Evolutionary conservation across 345 rosid genomes (phyloP).

Genomic region (Populus tremula): DNA sequence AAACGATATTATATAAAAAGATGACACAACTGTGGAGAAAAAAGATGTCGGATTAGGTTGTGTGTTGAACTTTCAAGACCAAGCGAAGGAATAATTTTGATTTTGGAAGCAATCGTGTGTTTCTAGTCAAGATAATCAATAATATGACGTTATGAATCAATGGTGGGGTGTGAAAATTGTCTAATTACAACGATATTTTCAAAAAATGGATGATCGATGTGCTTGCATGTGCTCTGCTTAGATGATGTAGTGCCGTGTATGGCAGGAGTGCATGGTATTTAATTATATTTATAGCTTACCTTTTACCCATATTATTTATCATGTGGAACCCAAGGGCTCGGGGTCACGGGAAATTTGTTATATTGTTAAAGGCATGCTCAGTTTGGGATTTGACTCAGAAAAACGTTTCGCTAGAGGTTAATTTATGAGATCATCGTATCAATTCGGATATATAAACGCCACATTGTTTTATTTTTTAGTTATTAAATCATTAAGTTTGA

Average conservation of each 20-base stretch:
- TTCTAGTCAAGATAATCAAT: background rate
- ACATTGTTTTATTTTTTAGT: too few relatives aligned
- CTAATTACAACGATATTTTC: background rate
- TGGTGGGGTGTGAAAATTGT: background rate
- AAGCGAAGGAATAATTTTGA: background rate
- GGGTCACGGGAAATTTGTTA: background rate
- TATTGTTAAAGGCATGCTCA: background rate
- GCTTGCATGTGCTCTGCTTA: too few relatives aligned
- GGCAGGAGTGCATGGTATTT: background rate
- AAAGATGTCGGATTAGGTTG: background rate
- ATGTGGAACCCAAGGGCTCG: background rate
- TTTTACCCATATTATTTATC: too few relatives aligned
- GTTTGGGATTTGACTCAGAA: too few relatives aligned
- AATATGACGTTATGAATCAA: background rate
- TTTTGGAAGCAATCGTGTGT: background rate
- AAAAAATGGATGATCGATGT: background rate
- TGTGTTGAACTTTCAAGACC: background rate
- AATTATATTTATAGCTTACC: background rate
- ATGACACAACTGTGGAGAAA: background rate
- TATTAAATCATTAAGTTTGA: too few relatives aligned
- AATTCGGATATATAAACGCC: too few relatives aligned
- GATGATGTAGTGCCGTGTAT: conserved; percentile 3
- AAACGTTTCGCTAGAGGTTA: too few relatives aligned
- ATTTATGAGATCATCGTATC: too few relatives aligned
- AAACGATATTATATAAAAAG: background rate